These are phyloP conservation scores for Penicillium atrosanguineum DNA, from an alignment of 495 filamentous ascomycete species.

Conservation along the genomic window DNA sequence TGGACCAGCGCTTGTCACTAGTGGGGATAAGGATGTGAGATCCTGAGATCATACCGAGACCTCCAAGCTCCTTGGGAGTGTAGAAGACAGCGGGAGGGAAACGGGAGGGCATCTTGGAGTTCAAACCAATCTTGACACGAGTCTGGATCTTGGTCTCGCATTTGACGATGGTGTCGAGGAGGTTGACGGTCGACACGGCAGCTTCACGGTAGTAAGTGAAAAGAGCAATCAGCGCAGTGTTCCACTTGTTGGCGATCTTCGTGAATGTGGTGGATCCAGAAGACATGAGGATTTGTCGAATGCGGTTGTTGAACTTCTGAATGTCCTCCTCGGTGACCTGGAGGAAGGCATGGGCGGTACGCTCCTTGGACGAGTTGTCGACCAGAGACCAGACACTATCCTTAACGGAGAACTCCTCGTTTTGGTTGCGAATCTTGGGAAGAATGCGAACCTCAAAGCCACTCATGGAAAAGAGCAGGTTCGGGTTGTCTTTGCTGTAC, in stretches of 20 bases:
- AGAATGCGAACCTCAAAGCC: slow-evolving; percentile 97
- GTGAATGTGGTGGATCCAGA: slow-evolving; percentile 99
- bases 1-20: slow-evolving; percentile 96
- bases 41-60: slow-evolving; percentile 98
- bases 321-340: slow-evolving; percentile 99
- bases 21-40: slow-evolving; percentile 98
- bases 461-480: slow-evolving; percentile 95
- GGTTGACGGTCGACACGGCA: slow-evolving; percentile 92
- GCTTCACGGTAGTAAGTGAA: slow-evolving; percentile 99
- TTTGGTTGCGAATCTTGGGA: slow-evolving; percentile 91
- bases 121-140: slow-evolving; percentile 96
- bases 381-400: slow-evolving; percentile 98
- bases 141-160: slow-evolving; percentile 99
- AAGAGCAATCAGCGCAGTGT: slow-evolving; percentile 94
- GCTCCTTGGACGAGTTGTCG: slow-evolving; percentile 92
- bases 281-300: slow-evolving; percentile 98
- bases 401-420: slow-evolving; percentile 95
- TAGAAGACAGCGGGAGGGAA: slow-evolving; percentile 99
- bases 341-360: slow-evolving; percentile 96
- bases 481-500: slow-evolving; percentile 98
- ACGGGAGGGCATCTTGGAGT: slow-evolving; percentile 99
- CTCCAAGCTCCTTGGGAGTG: slow-evolving; percentile 97
- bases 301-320: slow-evolving; percentile 98
- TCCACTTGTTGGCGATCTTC: slow-evolving; percentile 99
- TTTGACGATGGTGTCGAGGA: slow-evolving; percentile 98